These are phyloP conservation scores for Paramyrothecium sp. DNA, from an alignment of 2,329 filamentous ascomycete species.

Conservation along the genomic window DNA sequence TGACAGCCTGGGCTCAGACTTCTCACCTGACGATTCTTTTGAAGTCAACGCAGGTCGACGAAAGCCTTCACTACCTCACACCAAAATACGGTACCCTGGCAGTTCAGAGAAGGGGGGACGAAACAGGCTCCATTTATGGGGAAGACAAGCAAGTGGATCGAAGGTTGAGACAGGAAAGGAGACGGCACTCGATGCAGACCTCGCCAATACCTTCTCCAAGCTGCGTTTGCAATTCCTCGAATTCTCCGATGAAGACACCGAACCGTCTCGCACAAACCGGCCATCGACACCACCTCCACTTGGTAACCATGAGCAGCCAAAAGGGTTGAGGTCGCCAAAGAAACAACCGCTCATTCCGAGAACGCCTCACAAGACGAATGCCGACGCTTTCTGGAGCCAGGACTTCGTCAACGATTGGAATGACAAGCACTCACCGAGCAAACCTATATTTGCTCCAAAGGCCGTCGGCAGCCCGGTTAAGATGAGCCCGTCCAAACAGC, in stretches of 20 bases:
- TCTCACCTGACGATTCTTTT: slow-evolving; percentile 12
- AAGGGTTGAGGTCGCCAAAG: slow-evolving; percentile 24
- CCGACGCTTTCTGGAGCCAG: slow-evolving; percentile 60
- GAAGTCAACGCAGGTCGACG: background rate
- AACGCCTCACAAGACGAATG: slow-evolving; percentile 51
- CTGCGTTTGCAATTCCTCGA: slow-evolving; percentile 19
- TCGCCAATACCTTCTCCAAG: slow-evolving; percentile 19
- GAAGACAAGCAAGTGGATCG: background rate
- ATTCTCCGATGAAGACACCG: slow-evolving; percentile 18
- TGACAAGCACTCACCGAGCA: slow-evolving; percentile 56
- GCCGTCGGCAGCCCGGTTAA: slow-evolving; percentile 15
- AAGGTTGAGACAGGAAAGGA: slow-evolving; percentile 1
- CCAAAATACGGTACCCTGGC: background rate
- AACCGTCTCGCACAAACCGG: slow-evolving; percentile 5
- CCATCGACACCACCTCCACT: slow-evolving; percentile 18
- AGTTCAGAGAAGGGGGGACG: no score
- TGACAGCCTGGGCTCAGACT: slow-evolving; percentile 12
- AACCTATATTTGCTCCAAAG: slow-evolving; percentile 28
- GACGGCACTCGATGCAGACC: slow-evolving; percentile 11
- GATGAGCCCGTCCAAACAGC: slow-evolving; percentile 24
- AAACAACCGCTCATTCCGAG: slow-evolving; percentile 43
- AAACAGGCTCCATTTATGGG: no score
- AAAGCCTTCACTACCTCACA: slow-evolving; percentile 1
- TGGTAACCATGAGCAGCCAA: slow-evolving; percentile 8
- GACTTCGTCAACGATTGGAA: slow-evolving; percentile 63